Conservation (phyloP, 306 rosid species). For the Casuarina cunninghamiana region DNA sequence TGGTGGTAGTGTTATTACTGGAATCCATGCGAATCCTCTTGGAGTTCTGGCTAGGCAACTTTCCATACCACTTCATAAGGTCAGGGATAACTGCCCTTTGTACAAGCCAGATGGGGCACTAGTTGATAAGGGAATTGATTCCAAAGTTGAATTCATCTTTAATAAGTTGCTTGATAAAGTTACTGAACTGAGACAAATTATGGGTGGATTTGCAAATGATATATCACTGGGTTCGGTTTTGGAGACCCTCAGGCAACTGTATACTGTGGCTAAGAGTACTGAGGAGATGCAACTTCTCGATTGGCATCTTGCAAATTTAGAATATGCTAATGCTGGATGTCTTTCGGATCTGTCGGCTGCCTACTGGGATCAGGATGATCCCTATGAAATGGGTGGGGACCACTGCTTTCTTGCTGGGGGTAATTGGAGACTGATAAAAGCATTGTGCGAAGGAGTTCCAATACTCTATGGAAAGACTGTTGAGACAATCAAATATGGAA, state of each 20-base stretch:
- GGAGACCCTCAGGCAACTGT: constrained; percentile 70
- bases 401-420: constrained; percentile 98
- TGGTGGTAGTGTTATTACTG: constrained; percentile 93
- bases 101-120: constrained; percentile 78
- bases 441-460: constrained; percentile 78
- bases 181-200: constrained; percentile 79
- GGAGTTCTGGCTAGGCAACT: constrained; percentile 95
- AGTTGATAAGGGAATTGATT: constrained; percentile 60
- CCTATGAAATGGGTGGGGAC: constrained; percentile 97
- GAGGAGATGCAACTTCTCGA: constrained; percentile 85
- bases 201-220: constrained; percentile 82
- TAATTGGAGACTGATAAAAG: constrained; percentile 78
- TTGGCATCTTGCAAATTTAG: constrained; percentile 96
- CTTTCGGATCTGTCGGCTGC: constrained; percentile 88
- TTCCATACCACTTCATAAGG: constrained; percentile 89
- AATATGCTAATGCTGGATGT: constrained; percentile 97
- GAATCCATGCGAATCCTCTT: constrained; percentile 92
- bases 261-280: constrained; percentile 58
- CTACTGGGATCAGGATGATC: constrained; percentile 98
- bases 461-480: constrained; percentile 73
- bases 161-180: constrained; percentile 89
- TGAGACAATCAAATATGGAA: constrained; percentile 59
- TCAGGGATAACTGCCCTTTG: constrained; percentile 84
- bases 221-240: constrained; percentile 81
- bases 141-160: constrained; percentile 63